Evolutionary conservation across 495 filamentous ascomycete genomes (phyloP), one percentile per base, ranked within the genome.

Genomic region (Tuber magnatum): DNA sequence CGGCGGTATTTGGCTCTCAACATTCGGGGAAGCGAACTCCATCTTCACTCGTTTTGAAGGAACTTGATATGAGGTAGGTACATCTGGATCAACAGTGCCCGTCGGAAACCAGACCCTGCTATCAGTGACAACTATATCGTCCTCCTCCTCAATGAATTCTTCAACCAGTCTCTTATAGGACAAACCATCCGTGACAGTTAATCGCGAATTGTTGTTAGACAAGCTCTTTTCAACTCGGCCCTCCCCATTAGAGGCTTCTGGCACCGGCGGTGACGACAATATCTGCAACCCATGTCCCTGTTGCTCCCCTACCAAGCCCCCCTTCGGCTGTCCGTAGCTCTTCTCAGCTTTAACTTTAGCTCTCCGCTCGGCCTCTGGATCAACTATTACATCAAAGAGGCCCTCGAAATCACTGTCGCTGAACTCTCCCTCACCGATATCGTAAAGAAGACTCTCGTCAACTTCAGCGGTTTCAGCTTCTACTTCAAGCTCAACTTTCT

Each of bases 401-500:
- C 70, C 70, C 3, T 42, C 68, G 24, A 77, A 51, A 32, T 74
- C 46, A 76, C 80, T 56, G 74, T 80, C 28, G 72, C 72, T 69
- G 70, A 72, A 84, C 79, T 71, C 74, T 43, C 77, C 77, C 51
- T 84, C 73, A 56, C 83, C 75, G 43, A 79, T 82, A 72, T 80
- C 80, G 69, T 44, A 75, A 35, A 84, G 81, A 35, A 80, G 70
- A 51, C 88, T 86, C 70, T 91, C 88, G 73, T 91, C 89, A 73
- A 81, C 80, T 73, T 89, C 88, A 80, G 89, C 85, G 6, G 86
- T 85, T 41, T 86, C 81, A 18, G 86, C 82, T 28, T 84, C 81
- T 40, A 75, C 76, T 38, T 78, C 74, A 1, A 75, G 75, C 22
- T 73, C 73, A 22, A 70, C 71, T 14, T 73, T 48, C 24, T 73